Conservation (phyloP, 192 early-diverging fungal genomes). For the Martensiomyces pterosporus region DNA sequence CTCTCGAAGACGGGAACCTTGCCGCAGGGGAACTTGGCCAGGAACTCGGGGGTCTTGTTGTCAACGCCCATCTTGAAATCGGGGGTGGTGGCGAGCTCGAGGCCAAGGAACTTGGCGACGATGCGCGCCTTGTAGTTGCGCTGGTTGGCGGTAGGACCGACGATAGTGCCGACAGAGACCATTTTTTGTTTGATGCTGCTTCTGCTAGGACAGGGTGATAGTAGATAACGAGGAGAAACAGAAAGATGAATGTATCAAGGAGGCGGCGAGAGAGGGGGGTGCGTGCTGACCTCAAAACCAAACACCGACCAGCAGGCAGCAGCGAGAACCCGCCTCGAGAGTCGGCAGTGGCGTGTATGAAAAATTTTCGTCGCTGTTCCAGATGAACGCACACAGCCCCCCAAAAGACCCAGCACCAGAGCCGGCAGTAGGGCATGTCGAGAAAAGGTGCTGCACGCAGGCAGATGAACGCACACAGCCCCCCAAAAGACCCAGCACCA, state of each 20-base stretch:
- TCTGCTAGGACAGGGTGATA: not conserved
- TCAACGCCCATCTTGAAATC: constrained; percentile 62
- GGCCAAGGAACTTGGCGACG: constrained; percentile 72
- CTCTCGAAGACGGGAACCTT: constrained; percentile 89
- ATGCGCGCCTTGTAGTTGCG: constrained; percentile 63
- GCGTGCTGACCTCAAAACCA: too few species aligned
- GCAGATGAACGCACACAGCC: not conserved
- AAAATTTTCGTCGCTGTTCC: too few species aligned
- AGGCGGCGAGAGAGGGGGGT: too few species aligned
- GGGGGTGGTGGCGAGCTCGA: constrained; percentile 63
- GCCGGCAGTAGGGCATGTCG: too few species aligned
- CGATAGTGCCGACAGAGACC: constrained; percentile 42
- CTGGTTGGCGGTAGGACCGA: constrained; percentile 23
- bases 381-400: not conserved
- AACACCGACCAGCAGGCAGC: too few species aligned
- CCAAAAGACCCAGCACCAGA: too few species aligned
- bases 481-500: too few species aligned
- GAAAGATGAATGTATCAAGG: not conserved
- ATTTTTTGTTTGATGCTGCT: constrained; percentile 9
- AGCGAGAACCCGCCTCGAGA: too few species aligned
- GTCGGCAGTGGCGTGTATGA: too few species aligned
- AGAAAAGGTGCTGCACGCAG: too few species aligned
- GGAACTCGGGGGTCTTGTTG: constrained; percentile 78
- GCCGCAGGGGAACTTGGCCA: constrained; percentile 88
- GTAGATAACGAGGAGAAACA: not conserved